Evolutionary conservation across 306 rosid species (phyloP), one percentile per base, ranked within the genome.

Genomic region (Begonia masoniana): DNA sequence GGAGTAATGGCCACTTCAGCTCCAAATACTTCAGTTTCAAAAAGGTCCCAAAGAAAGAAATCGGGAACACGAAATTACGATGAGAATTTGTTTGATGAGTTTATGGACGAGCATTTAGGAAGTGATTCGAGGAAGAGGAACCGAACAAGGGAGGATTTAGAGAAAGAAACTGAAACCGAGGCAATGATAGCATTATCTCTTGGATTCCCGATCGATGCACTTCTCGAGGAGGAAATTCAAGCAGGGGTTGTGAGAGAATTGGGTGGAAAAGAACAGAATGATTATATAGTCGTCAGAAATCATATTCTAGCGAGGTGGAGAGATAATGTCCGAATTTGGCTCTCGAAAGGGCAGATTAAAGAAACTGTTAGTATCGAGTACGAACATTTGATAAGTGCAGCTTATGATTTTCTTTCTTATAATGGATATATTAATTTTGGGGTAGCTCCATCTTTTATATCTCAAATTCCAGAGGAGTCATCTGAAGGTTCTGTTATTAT

Each of bases 191-290:
- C 96, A 0, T 41, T 85, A 3, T 91, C 88, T 5, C 78, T 91
- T 0, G 94, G 99, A 51, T 91, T 91, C 51, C 96, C 94, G 0
- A 86, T 91, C 13, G 94, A 91, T 59, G 88, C 75, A 6, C 63
- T 91, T 59, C 88, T 73, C 12, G 94, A 83, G 61, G 85, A 83
- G n/a, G 94, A 91, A 68, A 67, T 78, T 62, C 75, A 46, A 51
- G 88, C 94, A 24, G 81, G 92, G 62, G 97, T 91, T 57, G 94
- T 91, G 55, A 65, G 45, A 13, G 59, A 81, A 45, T 69, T 91
- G 70, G 92, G 96, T 35, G 99, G 96, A 59, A 77, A 77, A 69
- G 96, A 85, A 76, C 99, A 81, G 72, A 91, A 91, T 61, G 94
- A 86, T 70, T 91, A 91, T 43, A 81, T 86, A 47, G 96, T 85